Conservation (phyloP, 495 filamentous ascomycete genomes). For the Aspergillus affinis region DNA sequence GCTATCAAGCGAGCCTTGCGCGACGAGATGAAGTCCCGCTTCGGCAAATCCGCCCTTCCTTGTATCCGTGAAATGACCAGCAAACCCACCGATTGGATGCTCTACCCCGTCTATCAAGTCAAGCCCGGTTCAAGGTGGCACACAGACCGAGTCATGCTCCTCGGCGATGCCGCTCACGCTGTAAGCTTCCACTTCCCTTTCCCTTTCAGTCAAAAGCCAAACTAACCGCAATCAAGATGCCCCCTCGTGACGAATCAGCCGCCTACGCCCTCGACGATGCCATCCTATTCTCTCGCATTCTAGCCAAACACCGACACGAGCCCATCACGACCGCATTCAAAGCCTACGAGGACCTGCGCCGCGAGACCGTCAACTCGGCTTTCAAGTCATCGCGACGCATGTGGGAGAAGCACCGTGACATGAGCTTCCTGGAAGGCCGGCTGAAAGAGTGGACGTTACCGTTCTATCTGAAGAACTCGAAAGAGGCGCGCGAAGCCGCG, state of each 20-base stretch:
- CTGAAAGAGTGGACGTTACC: constrained; percentile 41
- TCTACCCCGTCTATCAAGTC: constrained; percentile 62
- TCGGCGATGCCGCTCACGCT: constrained; percentile 62
- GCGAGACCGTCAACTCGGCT: constrained; percentile 48
- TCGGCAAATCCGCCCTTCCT: constrained; percentile 40
- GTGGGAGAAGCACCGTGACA: constrained; percentile 44
- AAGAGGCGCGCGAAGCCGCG: constrained; percentile 33
- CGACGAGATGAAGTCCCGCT: constrained; percentile 45
- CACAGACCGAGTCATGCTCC: constrained; percentile 47
- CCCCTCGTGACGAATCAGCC: constrained; percentile 60
- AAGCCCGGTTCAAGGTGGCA: constrained; percentile 51
- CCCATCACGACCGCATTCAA: constrained; percentile 46
- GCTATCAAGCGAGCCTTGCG: constrained; percentile 42
- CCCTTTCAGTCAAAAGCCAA: neutral
- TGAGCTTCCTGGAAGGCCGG: constrained; percentile 38
- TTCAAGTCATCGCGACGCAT: constrained; percentile 51
- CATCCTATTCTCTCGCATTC: constrained; percentile 53
- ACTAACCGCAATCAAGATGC: constrained; percentile 45
- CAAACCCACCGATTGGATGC: constrained; percentile 50
- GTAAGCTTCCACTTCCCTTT: constrained; percentile 31
- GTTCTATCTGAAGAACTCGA: constrained; percentile 30
- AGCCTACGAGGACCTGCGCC: constrained; percentile 51
- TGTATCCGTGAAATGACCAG: constrained; percentile 52
- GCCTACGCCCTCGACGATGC: constrained; percentile 62
- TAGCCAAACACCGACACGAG: constrained; percentile 37